Percentiles rank a stretch among this genome's conserved stretches.
Conservation (phyloP, 306 rosid species). For the Inga oerstediana region DNA sequence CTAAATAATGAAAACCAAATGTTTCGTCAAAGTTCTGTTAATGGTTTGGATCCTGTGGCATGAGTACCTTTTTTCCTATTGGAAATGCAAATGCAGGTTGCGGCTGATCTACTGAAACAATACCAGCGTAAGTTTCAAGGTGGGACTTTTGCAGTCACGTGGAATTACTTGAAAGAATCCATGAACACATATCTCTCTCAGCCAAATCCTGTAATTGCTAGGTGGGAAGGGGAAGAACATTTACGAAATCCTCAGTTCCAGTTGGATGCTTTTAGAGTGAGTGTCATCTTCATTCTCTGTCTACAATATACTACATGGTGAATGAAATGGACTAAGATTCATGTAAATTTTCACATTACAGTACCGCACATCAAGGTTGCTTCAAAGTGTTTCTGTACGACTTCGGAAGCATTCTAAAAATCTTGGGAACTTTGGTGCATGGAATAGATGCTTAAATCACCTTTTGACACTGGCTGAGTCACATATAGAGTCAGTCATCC, state of each 20-base stretch:
- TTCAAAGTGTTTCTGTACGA: constrained; percentile 87
- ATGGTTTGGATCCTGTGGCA: constrained; percentile 16
- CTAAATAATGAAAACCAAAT: not conserved
- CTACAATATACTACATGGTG: not conserved
- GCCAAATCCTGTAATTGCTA: constrained; percentile 91
- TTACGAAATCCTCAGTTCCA: constrained; percentile 90
- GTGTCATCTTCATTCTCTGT: constrained; percentile 40
- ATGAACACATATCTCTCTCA: constrained; percentile 91
- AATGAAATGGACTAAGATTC: constrained; percentile 12
- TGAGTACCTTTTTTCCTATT: constrained; percentile 15
- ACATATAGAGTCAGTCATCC: constrained; percentile 89
- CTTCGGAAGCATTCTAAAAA: constrained; percentile 83
- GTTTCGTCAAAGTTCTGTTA: constrained; percentile 3
- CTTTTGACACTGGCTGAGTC: constrained; percentile 95
- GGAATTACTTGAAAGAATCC: constrained; percentile 92
- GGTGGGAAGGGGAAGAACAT: constrained; percentile 93
- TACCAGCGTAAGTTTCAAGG: constrained; percentile 86
- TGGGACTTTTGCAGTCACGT: constrained; percentile 83
- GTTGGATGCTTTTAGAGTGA: constrained; percentile 97
- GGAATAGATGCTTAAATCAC: constrained; percentile 98
- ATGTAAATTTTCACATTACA: constrained; percentile 42
- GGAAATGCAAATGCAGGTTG: constrained; percentile 59
- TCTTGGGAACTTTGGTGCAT: constrained; percentile 89
- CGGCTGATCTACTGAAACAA: constrained; percentile 85
- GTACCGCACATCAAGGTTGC: constrained; percentile 95